These are phyloP conservation scores for Pezicula radicicola DNA, from an alignment of 2,329 filamentous ascomycete genomes.

Conservation along the genomic window DNA sequence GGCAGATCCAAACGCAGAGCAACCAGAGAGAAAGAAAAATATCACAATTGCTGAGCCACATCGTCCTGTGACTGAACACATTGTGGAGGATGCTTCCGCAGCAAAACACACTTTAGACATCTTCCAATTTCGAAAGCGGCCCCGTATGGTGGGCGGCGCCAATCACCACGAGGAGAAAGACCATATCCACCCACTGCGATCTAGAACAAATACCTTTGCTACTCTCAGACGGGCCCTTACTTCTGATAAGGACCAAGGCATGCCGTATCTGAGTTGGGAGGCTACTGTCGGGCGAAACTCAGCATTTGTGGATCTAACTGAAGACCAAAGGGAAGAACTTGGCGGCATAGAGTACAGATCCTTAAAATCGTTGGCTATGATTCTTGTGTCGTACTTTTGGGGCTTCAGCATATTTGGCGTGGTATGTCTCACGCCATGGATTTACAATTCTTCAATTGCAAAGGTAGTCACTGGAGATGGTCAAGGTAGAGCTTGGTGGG, in stretches of 20 bases:
- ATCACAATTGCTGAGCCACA: constrained; percentile 26
- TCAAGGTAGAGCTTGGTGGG: constrained; percentile 80
- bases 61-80: constrained; percentile 23
- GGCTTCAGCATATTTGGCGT: constrained; percentile 78
- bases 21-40: constrained; percentile 18
- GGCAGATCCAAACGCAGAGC: constrained; percentile 10
- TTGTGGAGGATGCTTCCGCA: constrained; percentile 20
- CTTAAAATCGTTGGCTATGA: constrained; percentile 76
- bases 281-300: constrained; percentile 93
- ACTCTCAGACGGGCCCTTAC: constrained; percentile 48
- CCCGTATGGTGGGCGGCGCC: constrained; percentile 34
- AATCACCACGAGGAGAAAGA: constrained; percentile 27
- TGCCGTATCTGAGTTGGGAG: constrained; percentile 92
- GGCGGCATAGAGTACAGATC: constrained; percentile 96
- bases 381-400: constrained; percentile 78
- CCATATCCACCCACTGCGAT: constrained; percentile 5
- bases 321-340: constrained; percentile 90
- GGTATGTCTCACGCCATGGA: constrained; percentile 76
- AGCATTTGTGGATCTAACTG: constrained; percentile 80
- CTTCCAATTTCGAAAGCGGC: constrained; percentile 42
- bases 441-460: constrained; percentile 62
- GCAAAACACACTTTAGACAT: constrained; percentile 15
- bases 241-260: constrained; percentile 48
- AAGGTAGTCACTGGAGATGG: constrained; percentile 58
- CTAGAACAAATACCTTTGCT: constrained; percentile 44